A percentile compares a stretch with the other conserved stretches of the same genome.
Evolutionary conservation across 2,329 filamentous ascomycete genomes (phyloP).

Genomic region (Alternaria sp.): DNA sequence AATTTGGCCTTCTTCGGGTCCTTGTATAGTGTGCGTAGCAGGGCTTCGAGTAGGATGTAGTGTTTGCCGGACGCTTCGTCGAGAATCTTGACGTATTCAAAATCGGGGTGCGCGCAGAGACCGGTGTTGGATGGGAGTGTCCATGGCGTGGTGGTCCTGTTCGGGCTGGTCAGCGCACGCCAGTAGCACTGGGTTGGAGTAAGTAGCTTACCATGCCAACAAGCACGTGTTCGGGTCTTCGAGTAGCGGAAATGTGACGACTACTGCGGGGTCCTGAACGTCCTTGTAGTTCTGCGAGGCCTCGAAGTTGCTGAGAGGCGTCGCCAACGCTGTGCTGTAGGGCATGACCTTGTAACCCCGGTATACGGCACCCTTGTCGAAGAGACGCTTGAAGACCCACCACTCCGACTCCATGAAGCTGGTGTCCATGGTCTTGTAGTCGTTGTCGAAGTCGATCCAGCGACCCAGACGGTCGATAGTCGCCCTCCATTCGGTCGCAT

Average conservation of each 20-base stretch:
- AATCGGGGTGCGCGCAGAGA: slow-evolving; percentile 79
- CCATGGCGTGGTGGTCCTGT: slow-evolving; percentile 80
- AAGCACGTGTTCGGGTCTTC: slow-evolving; percentile 77
- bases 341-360: slow-evolving; percentile 93
- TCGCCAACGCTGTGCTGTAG: slow-evolving; percentile 89
- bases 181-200: neutral
- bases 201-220: slow-evolving; percentile 68
- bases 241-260: slow-evolving; percentile 84
- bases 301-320: slow-evolving; percentile 91
- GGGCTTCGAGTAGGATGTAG: slow-evolving; percentile 82
- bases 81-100: slow-evolving; percentile 85
- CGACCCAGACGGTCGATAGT: slow-evolving; percentile 88
- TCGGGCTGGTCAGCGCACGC: slow-evolving; percentile 10
- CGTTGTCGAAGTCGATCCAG: slow-evolving; percentile 98
- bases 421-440: slow-evolving; percentile 98
- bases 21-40: slow-evolving; percentile 86
- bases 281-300: slow-evolving; percentile 95
- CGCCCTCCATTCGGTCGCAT: slow-evolving; percentile 81
- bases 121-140: slow-evolving; percentile 82
- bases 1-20: slow-evolving; percentile 95
- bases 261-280: slow-evolving; percentile 86
- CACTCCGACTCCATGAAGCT: slow-evolving; percentile 94
- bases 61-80: slow-evolving; percentile 83
- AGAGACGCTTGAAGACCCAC: slow-evolving; percentile 96
- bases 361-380: slow-evolving; percentile 88